Conservation (phyloP, 2,329 filamentous ascomycete species). For the Orbilia brochopaga region DNA sequence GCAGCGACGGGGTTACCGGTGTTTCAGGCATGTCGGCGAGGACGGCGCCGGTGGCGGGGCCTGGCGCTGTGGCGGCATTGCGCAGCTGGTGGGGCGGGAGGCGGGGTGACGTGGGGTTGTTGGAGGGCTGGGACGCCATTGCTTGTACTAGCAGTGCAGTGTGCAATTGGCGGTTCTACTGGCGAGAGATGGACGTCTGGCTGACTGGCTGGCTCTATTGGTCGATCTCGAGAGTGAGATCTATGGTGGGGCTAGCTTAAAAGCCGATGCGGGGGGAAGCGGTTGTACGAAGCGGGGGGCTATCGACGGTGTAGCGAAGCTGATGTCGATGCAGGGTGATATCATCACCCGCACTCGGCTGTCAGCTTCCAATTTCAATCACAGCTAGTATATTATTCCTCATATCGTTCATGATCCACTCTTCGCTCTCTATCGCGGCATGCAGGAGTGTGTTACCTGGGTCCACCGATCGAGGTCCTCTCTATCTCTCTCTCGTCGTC, state of each 20-base stretch:
- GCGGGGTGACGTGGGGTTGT: constrained; percentile 50
- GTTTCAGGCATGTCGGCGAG: constrained; percentile 45
- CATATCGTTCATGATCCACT: not conserved
- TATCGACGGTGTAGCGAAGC: constrained; percentile 30
- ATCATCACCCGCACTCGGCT: constrained; percentile 37
- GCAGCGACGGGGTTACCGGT: constrained; percentile 11
- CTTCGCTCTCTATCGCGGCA: constrained; percentile 20
- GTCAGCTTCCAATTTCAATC: constrained; percentile 38
- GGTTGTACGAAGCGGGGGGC: constrained; percentile 30
- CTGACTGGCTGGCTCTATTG: too few relatives aligned
- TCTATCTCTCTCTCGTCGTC: constrained; percentile 27
- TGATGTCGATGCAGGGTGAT: constrained; percentile 39
- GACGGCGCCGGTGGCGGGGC: constrained; percentile 41
- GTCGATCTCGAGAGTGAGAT: not conserved
- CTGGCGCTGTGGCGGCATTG: constrained; percentile 44
- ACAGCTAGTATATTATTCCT: not conserved
- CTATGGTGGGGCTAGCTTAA: constrained; percentile 12
- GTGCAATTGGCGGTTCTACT: not conserved
- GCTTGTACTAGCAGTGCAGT: constrained; percentile 10
- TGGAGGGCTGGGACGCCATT: constrained; percentile 44
- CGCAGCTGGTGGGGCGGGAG: constrained; percentile 49
- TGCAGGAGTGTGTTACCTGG: constrained; percentile 21
- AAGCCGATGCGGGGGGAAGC: constrained; percentile 28
- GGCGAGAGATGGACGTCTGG: too few relatives aligned
- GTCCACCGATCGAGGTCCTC: constrained; percentile 51